phyloP scores from a whole-genome alignment of 306 rosid genomes.

The Castanospermum australe region DNA sequence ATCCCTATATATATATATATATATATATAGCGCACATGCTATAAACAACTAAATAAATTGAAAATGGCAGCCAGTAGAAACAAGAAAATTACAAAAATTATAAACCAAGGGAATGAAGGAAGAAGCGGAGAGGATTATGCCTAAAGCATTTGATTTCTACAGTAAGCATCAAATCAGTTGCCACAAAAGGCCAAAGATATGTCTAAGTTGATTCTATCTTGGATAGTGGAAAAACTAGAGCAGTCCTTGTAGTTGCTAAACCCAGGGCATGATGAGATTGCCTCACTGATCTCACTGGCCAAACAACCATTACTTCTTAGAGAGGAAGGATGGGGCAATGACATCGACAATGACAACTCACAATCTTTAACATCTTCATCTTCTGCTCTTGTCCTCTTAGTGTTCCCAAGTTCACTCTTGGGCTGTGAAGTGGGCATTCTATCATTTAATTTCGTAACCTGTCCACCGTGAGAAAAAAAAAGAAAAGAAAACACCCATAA shows the following conservation, averaged over 20 bases:
- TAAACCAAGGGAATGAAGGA: background rate
- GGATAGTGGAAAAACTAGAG: conserved; percentile 38
- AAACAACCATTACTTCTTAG: conserved; percentile 42
- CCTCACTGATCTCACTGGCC: conserved; percentile 51
- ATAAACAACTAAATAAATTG: no score
- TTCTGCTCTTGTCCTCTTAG: background rate
- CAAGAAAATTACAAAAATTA: background rate
- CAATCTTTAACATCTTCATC: conserved; percentile 26
- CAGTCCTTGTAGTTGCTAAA: conserved; percentile 37
- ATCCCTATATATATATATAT: no score
- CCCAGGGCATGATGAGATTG: conserved; percentile 39
- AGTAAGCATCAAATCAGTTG: conserved; percentile 6
- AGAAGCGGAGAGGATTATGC: background rate
- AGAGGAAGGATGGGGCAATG: conserved; percentile 39
- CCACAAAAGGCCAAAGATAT: conserved; percentile 66
- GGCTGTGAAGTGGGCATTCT: background rate
- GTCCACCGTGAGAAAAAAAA: background rate
- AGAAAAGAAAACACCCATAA: background rate
- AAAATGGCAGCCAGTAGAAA: background rate
- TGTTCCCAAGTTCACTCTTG: background rate
- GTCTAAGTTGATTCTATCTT: conserved; percentile 47
- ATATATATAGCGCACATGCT: no score
- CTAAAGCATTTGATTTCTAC: background rate
- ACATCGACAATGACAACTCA: conserved; percentile 53
- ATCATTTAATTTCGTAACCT: conserved; percentile 27